These are phyloP conservation scores for Lasiodiplodia gonubiensis DNA, from an alignment of 2,329 filamentous ascomycete genomes.

Conservation along the genomic window DNA sequence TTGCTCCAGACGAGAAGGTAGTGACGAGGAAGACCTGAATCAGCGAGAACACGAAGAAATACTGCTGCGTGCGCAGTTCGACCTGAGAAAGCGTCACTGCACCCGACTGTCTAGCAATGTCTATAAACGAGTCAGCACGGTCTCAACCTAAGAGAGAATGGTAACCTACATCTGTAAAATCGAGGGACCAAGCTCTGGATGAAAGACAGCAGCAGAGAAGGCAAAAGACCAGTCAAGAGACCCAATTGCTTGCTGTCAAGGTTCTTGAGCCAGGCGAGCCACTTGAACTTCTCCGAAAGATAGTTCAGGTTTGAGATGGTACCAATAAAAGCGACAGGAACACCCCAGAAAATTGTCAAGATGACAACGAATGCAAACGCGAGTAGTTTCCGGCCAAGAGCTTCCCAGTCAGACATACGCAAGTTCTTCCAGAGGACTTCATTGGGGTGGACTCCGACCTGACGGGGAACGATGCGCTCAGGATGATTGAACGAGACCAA, in stretches of 20 bases:
- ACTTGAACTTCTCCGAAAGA: slow-evolving; percentile 44
- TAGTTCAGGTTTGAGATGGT: slow-evolving; percentile 53
- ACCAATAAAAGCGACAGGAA: slow-evolving; percentile 54
- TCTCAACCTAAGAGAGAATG: background rate
- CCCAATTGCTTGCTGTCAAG: slow-evolving; percentile 51
- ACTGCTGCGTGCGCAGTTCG: slow-evolving; percentile 49
- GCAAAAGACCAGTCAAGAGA: slow-evolving; percentile 54
- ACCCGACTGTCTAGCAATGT: slow-evolving; percentile 46
- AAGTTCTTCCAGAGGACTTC: slow-evolving; percentile 57
- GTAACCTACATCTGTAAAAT: slow-evolving; percentile 43
- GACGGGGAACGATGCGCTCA: slow-evolving; percentile 39
- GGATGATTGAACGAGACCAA: slow-evolving; percentile 77
- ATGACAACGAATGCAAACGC: slow-evolving; percentile 48
- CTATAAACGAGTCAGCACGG: slow-evolving; percentile 33
- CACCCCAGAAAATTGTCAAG: slow-evolving; percentile 53
- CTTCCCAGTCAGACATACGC: slow-evolving; percentile 44
- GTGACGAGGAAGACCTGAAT: slow-evolving; percentile 51
- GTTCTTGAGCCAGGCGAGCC: slow-evolving; percentile 50
- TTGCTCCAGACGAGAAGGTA: slow-evolving; percentile 46
- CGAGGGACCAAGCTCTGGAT: slow-evolving; percentile 54
- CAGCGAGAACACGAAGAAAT: slow-evolving; percentile 50
- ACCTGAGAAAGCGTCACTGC: slow-evolving; percentile 51
- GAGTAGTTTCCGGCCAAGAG: slow-evolving; percentile 39
- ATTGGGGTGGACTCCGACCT: slow-evolving; percentile 51
- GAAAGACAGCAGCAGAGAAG: slow-evolving; percentile 49